Evolutionary conservation across 345 rosid species (phyloP), one percentile per base, ranked within the genome.

Genomic region (Eucalyptus globulus): DNA sequence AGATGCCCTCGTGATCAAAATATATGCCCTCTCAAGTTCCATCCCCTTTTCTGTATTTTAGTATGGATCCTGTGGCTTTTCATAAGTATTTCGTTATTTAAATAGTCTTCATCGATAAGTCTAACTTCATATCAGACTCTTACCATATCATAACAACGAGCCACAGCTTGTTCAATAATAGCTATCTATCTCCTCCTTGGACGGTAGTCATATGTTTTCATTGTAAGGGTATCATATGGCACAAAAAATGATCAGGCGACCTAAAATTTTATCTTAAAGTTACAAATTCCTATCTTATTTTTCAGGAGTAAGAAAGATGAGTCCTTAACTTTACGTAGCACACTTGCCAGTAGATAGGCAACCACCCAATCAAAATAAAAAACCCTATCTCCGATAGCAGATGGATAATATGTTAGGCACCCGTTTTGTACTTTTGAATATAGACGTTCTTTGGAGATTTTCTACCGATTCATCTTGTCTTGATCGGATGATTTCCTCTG

Each of bases 91-190:
- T 37, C 5, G 7, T 72, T 19, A 37, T 72, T 37, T 37, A 8
- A 14, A 19, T 4, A 19, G 45, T 4, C 24, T 11, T 72, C 8
- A 37, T 37, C 45, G 27, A 72, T 19, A 37, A 72, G 26, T 37
- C 15, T 65, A 19, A 37, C 26, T 15, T 37, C 2, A 17, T 69
- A 17, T 34, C 12, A 8, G 2, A 10, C 24, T 72, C 26, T 65
- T 65, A 65, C 9, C 37, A 14, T 65, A 14, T 65, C 37, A n/a
- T 14, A n/a, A 69, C 37, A 10, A 31, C 6, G 10, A 8, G 43
- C 43, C 22, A 15, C 0, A 3, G 12, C 37, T 0, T 16, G 12
- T 19, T 24, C 3, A 3, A 10, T 37, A 72, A 5, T 21, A 22
- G 26, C 22, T 40, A 21, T 10, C 26, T 17, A 9, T 34, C 83